Conservation (phyloP, 257 asterid species). For the Ballota nigra region DNA sequence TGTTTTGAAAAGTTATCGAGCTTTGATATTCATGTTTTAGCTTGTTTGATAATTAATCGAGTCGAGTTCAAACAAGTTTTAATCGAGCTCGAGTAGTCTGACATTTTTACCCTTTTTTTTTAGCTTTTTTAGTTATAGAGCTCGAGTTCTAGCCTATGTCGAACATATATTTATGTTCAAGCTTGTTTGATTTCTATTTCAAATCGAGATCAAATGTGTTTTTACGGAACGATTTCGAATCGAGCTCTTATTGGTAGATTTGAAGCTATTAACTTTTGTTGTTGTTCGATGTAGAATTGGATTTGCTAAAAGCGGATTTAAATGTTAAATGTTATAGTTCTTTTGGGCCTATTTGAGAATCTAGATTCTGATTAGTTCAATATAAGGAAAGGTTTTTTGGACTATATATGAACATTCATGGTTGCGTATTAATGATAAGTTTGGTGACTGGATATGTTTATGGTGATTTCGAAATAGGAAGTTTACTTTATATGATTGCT, state of each 20-base stretch:
- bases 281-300: background rate
- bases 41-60: too few relatives aligned
- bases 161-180: too few relatives aligned
- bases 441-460: background rate
- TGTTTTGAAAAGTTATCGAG: too few relatives aligned
- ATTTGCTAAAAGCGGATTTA: background rate
- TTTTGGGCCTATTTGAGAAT: background rate
- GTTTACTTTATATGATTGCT: background rate
- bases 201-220: too few relatives aligned
- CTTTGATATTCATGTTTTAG: too few relatives aligned
- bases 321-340: background rate
- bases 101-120: too few relatives aligned
- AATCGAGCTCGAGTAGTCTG: too few relatives aligned
- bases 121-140: too few relatives aligned
- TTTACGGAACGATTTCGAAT: too few relatives aligned
- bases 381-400: background rate
- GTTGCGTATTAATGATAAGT: background rate
- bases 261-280: background rate
- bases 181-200: too few relatives aligned
- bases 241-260: background rate
- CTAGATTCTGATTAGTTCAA: constrained; percentile 4
- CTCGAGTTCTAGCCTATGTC: too few relatives aligned
- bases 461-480: background rate
- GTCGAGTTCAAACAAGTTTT: too few relatives aligned
- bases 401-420: background rate